Evolutionary conservation across 495 filamentous ascomycete genomes (phyloP).

Genomic region (Friedmanniomyces simplex): DNA sequence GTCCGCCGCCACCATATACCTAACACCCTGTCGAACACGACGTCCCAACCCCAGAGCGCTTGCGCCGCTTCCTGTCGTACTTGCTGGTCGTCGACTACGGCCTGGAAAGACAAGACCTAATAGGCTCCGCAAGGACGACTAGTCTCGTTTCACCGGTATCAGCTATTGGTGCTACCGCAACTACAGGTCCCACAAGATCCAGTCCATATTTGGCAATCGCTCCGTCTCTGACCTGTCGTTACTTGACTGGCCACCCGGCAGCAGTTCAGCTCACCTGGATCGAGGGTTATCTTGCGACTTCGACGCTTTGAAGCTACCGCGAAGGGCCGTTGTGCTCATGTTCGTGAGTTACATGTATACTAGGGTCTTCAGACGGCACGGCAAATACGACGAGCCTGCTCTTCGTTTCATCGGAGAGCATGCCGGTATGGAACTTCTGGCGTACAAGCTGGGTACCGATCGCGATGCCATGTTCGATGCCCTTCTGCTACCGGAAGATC

Average conservation of each 20-base stretch:
- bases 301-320: not conserved
- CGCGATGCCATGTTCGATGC: not conserved
- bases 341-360: not conserved
- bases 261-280: not conserved
- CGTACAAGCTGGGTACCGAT: not conserved
- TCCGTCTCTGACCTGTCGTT: not conserved
- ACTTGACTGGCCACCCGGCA: not conserved
- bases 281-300: not conserved
- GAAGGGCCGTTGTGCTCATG: not conserved
- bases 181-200: too few relatives aligned
- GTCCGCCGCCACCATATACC: too few relatives aligned
- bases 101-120: not conserved
- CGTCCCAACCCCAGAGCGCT: not conserved
- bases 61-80: not conserved
- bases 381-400: too few relatives aligned
- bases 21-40: too few relatives aligned
- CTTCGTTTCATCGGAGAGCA: not conserved
- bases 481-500: not conserved
- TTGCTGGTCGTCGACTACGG: not conserved
- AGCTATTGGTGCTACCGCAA: not conserved
- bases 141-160: not conserved
- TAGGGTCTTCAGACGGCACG: not conserved
- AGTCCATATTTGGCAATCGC: too few relatives aligned
- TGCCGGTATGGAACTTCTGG: not conserved
- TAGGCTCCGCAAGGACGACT: not conserved